Base-by-base conservation (phyloP, 2,329 filamentous ascomycete genomes). In the Xylariaceae sp. region DNA sequence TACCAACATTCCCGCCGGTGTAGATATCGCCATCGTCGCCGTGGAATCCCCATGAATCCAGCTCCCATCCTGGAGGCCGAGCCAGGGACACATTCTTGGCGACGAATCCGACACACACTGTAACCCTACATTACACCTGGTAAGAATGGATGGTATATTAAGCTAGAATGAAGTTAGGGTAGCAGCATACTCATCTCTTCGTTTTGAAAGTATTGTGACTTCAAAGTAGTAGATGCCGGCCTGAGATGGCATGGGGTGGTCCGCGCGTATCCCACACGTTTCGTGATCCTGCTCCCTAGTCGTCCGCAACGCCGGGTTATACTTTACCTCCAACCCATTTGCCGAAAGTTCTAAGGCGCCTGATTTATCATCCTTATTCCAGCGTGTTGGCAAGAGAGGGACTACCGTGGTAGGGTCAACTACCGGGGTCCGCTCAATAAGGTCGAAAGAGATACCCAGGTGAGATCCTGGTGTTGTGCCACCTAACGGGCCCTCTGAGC, bases 201-300 rank as follows among this genome's bases (percentile, higher is more conserved):
- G 80, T 49, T 73, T 76, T 15, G 74, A 72, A 22, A 80, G 54
- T 45, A 84, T 74, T 15, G 72, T 72, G 21, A 87, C 78, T 68
- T 99, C 94, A 67, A 85, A 99, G 70, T 99, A 99, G 71, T 96
- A 99, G 55, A 99, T 86, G 1, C 94, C 94, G 61, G 89, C 94
- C 66, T 95, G 87, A 34, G 84, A 79, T 3, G 94, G 91, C 84
- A 97, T 96, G 46, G 85, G 82, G 68, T 91, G 79, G 69, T 99
- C 88, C 26, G 92, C 83, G 52, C 94, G 84, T 54, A 96, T 84
- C 12, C 89, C 83, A 34, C 85, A 90, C 16, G 90, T 89, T 68
- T 97, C 94, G 65, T 88, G 76, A 7, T 85, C 82, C 47, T 77
- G 75, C 47, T 83, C 79, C 53, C 70, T 69, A 18, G 74, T 66